phyloP scores from a whole-genome alignment of 2,329 filamentous ascomycete species.

The Xylaria sp. region DNA sequence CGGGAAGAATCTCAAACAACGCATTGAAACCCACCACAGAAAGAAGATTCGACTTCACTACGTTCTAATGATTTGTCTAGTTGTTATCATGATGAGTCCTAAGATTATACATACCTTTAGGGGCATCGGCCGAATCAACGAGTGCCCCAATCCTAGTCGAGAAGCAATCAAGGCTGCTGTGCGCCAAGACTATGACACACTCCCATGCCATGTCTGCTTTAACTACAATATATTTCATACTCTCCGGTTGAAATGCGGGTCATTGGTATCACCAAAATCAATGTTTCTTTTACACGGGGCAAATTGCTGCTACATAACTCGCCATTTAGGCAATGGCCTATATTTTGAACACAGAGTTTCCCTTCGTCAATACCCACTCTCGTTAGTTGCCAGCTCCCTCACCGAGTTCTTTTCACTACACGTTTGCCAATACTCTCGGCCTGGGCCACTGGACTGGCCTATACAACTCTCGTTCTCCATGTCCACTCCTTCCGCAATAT shows the following conservation, averaged over 20 bases:
- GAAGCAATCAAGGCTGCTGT: constrained; percentile 2
- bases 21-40: too few species aligned
- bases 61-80: too few species aligned
- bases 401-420: constrained; percentile 5
- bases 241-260: neutral
- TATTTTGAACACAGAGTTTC: neutral
- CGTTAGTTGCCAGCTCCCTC: neutral
- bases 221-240: neutral
- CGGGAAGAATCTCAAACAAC: too few species aligned
- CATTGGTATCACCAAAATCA: neutral
- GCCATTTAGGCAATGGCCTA: neutral
- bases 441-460: constrained; percentile 12
- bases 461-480: neutral
- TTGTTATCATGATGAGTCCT: too few species aligned
- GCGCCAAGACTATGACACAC: neutral
- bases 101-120: too few species aligned
- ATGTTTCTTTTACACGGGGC: neutral
- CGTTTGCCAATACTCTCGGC: neutral
- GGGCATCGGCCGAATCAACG: neutral
- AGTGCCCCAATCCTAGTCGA: neutral
- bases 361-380: neutral
- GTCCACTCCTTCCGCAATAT: constrained; percentile 26
- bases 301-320: neutral
- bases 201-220: neutral
- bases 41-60: too few species aligned